Conservation (phyloP, 768 basidiomycete genomes). For the Antrodiella citrinella region DNA sequence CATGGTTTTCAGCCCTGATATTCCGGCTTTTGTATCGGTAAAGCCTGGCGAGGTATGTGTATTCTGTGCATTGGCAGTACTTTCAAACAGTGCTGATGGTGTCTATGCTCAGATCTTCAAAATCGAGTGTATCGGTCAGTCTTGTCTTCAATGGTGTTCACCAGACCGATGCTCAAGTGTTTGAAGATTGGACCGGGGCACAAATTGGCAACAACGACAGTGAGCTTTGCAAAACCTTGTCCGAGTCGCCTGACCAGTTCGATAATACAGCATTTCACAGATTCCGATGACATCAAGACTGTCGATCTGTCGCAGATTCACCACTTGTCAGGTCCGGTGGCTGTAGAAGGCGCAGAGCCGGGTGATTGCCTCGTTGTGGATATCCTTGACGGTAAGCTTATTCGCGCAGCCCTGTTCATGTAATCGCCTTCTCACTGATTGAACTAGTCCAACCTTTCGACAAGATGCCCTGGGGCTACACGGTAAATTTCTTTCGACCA, state of each 20-base stretch:
- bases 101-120: too few relatives aligned
- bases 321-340: constrained; percentile 71
- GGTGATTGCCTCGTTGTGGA: constrained; percentile 77
- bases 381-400: constrained; percentile 55
- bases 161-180: not conserved
- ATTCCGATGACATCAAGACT: constrained; percentile 58
- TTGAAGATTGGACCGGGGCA: constrained; percentile 70
- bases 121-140: constrained; percentile 35
- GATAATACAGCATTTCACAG: constrained; percentile 21
- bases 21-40: not conserved
- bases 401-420: not conserved
- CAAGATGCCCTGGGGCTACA: constrained; percentile 79
- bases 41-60: not conserved
- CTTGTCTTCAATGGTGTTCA: not conserved
- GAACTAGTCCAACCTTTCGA: constrained; percentile 57
- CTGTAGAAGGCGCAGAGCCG: constrained; percentile 68
- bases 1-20: not conserved
- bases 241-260: not conserved
- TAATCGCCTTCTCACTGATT: not conserved
- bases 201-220: constrained; percentile 74
- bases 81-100: too few relatives aligned
- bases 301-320: constrained; percentile 61
- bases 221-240: constrained; percentile 29
- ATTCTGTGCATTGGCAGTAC: too few relatives aligned
- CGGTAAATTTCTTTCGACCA: too few relatives aligned